Conservation (phyloP, 2,329 filamentous ascomycete genomes). For the Talaromyces amestolkiae region DNA sequence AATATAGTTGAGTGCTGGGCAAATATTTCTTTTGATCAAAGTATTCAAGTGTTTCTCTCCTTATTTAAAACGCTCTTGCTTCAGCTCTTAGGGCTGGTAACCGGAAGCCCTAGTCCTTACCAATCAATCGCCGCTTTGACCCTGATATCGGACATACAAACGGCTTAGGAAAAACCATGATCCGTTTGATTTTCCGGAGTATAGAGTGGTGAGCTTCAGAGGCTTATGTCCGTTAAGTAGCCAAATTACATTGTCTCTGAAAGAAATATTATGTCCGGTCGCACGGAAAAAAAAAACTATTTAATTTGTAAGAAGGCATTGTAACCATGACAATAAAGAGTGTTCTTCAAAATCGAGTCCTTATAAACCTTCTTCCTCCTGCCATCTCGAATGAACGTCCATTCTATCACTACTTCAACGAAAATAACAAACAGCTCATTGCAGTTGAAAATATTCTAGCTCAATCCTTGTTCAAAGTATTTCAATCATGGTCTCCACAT, state of each 20-base stretch:
- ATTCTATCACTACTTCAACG: neutral
- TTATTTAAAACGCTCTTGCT: no score
- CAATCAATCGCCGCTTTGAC: neutral
- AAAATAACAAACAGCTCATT: neutral
- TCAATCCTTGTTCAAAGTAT: neutral
- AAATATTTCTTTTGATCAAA: no score
- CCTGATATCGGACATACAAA: neutral
- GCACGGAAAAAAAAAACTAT: neutral
- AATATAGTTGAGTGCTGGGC: no score
- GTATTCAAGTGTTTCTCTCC: no score
- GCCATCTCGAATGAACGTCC: neutral
- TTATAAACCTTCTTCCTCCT: neutral
- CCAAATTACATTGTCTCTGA: neutral
- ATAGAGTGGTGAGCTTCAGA: neutral
- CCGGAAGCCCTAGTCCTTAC: no score
- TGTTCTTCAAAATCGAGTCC: neutral
- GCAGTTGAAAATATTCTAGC: neutral
- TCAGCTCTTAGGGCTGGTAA: no score
- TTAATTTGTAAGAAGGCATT: neutral
- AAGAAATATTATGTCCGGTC: neutral
- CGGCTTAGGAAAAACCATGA: constrained; percentile 10
- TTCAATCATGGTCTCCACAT: constrained; percentile 1
- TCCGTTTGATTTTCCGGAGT: constrained; percentile 6
- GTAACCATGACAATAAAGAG: neutral
- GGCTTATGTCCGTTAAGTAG: neutral